Conservation (phyloP, 202 grass and related monocot species). For the Miscanthus sacchariflorus region DNA sequence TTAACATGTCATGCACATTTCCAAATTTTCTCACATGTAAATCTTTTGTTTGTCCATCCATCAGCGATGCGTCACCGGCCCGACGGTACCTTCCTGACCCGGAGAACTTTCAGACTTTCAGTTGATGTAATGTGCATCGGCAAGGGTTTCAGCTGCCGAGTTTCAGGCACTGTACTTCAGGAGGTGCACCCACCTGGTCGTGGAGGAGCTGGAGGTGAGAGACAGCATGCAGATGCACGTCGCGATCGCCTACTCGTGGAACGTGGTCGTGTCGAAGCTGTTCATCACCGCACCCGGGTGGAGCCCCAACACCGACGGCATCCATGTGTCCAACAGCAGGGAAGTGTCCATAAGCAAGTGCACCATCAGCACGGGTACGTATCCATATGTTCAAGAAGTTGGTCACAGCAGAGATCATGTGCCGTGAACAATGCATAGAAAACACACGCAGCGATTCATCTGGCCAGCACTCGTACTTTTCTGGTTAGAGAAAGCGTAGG, state of each 20-base stretch:
- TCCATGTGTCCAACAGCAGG: conserved; percentile 71
- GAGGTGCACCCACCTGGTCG: conserved; percentile 56
- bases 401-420: background rate
- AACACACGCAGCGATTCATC: background rate
- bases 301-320: conserved; percentile 91
- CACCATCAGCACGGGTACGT: conserved; percentile 71
- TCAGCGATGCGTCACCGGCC: conserved; percentile 64
- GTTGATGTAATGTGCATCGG: background rate
- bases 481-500: background rate
- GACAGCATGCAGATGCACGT: conserved; percentile 79
- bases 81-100: conserved; percentile 62
- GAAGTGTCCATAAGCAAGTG: conserved; percentile 54
- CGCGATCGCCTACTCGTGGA: conserved; percentile 51
- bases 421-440: background rate
- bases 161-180: conserved; percentile 67
- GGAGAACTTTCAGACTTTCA: background rate
- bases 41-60: background rate
- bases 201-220: conserved; percentile 60
- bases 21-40: background rate
- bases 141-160: conserved; percentile 17
- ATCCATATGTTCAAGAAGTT: background rate
- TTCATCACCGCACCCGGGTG: conserved; percentile 60
- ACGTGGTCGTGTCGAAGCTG: conserved; percentile 60
- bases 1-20: background rate
- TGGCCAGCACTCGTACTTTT: background rate